A percentile compares a stretch with the other conserved stretches of the same genome.
Evolutionary conservation across 306 rosid species (phyloP).

Genomic region (Hylodesmum podocarpum): DNA sequence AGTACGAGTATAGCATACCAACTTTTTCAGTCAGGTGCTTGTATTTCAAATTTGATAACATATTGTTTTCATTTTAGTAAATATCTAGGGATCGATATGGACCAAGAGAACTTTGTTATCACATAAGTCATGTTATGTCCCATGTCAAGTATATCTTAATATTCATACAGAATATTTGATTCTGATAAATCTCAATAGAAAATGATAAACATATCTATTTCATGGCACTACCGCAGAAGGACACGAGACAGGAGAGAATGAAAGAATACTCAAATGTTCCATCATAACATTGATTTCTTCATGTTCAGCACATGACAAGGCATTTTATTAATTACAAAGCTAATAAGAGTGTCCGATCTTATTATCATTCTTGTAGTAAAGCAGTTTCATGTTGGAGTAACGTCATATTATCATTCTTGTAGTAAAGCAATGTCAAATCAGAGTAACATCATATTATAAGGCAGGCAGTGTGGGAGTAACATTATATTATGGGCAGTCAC

Average conservation of each 20-base stretch:
- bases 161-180: too few species aligned
- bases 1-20: neutral
- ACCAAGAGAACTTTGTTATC: too few species aligned
- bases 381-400: neutral
- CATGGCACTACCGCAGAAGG: neutral
- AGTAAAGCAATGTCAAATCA: neutral
- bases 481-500: neutral
- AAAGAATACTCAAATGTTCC: constrained; percentile 5
- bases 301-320: neutral
- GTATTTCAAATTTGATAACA: too few species aligned
- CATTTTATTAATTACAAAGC: neutral
- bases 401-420: constrained; percentile 1
- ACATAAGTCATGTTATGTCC: too few species aligned
- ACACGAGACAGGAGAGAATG: neutral
- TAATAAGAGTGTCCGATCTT: too few species aligned
- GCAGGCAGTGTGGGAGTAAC: too few species aligned
- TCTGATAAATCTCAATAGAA: neutral
- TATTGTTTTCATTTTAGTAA: too few species aligned
- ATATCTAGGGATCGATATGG: too few species aligned
- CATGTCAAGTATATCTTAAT: too few species aligned
- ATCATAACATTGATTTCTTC: neutral
- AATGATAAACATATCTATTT: neutral
- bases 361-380: neutral
- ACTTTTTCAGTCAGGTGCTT: too few species aligned
- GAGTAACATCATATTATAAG: constrained; percentile 10